Evolutionary conservation across 805 yeast genomes (phyloP).

Genomic region (Grigorovia transvaalensis): DNA sequence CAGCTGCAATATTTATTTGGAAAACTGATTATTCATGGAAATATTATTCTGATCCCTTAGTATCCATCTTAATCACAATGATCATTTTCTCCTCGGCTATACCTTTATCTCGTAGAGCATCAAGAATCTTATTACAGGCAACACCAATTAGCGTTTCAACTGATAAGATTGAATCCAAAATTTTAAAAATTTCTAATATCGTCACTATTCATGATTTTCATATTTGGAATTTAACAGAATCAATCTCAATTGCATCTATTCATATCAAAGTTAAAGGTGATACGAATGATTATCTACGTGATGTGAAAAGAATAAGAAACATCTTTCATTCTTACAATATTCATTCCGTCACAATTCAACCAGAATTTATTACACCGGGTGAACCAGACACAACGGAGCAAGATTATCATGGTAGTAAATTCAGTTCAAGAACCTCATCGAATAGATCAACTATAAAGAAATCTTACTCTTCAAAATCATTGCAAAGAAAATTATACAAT

Average conservation of each 20-base stretch:
- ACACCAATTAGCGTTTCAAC: slow-evolving; percentile 80
- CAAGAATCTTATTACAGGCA: slow-evolving; percentile 83
- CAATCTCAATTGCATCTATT: slow-evolving; percentile 73
- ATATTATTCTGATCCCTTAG: slow-evolving; percentile 74
- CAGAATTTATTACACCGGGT: slow-evolving; percentile 50
- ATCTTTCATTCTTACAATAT: slow-evolving; percentile 77
- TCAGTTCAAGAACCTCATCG: neutral
- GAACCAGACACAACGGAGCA: neutral
- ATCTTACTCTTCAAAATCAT: slow-evolving; percentile 3
- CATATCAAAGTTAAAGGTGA: slow-evolving; percentile 66
- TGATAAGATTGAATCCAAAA: slow-evolving; percentile 58
- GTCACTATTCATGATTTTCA: slow-evolving; percentile 89
- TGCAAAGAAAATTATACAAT: slow-evolving; percentile 3
- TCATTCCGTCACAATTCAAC: slow-evolving; percentile 92
- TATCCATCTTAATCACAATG: slow-evolving; percentile 74
- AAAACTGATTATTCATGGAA: slow-evolving; percentile 84
- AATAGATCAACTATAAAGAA: neutral
- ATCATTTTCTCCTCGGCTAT: slow-evolving; percentile 87
- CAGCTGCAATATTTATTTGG: slow-evolving; percentile 88
- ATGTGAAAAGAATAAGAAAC: slow-evolving; percentile 66
- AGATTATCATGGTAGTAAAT: neutral
- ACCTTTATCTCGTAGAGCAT: slow-evolving; percentile 78
- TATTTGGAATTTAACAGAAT: slow-evolving; percentile 91
- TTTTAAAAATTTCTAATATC: slow-evolving; percentile 59
- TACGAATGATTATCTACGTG: slow-evolving; percentile 56